Evolutionary conservation across 1,139 yeast genomes (phyloP).

Genomic region (Debaryomyces fabryi): DNA sequence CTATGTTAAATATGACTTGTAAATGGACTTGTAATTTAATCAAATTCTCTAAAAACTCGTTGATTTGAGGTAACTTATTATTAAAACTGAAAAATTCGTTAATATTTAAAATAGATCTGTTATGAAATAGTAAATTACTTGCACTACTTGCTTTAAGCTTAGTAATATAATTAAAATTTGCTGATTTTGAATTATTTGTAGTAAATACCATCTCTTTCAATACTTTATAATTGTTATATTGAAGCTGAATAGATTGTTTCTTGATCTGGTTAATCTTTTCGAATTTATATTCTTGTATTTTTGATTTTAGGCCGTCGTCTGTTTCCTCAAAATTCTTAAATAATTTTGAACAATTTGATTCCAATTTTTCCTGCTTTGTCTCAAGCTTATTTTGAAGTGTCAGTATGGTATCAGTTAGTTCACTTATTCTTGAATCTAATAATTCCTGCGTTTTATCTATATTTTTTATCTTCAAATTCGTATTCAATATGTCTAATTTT

Average conservation of each 20-base stretch:
- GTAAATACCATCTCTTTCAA: conserved; percentile 29
- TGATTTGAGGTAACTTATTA: conserved; percentile 31
- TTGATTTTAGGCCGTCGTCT: conserved; percentile 13
- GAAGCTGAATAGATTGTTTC: conserved; percentile 31
- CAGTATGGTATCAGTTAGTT: conserved; percentile 15
- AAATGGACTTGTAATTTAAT: conserved; percentile 38
- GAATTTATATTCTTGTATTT: conserved; percentile 20
- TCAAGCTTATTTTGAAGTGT: conserved; percentile 12
- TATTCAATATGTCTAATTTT: conserved; percentile 37
- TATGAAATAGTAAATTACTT: conserved; percentile 21
- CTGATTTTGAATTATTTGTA: conserved; percentile 12
- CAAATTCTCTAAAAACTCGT: conserved; percentile 44
- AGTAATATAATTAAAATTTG: conserved; percentile 8
- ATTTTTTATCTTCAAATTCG: conserved; percentile 23
- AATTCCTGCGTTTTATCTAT: conserved; percentile 23
- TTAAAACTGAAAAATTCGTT: conserved; percentile 33
- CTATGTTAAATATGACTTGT: conserved; percentile 26
- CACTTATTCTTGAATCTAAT: conserved; percentile 19
- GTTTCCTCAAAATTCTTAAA: conserved; percentile 8
- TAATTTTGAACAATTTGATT: conserved; percentile 12
- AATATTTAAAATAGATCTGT: conserved; percentile 34
- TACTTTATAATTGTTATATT: conserved; percentile 26
- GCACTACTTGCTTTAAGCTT: neutral
- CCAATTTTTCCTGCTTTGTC: conserved; percentile 14
- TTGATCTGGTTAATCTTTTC: conserved; percentile 32